Conservation (phyloP, 345 rosid species). For the Noccaea bulbosa region DNA sequence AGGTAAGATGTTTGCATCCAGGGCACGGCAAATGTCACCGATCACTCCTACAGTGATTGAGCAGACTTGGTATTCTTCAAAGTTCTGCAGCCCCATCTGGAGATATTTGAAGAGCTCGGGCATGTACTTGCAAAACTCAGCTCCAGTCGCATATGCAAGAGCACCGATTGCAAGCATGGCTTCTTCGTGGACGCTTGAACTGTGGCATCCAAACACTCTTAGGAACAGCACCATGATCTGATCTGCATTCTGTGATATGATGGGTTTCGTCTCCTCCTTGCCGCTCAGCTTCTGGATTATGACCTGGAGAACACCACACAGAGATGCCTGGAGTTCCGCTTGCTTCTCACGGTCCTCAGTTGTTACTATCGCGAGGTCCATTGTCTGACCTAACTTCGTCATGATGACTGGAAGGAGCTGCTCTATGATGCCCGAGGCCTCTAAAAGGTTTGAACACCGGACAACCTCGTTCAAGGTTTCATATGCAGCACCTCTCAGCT, state of each 20-base stretch:
- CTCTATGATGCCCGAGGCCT: conserved; percentile 63
- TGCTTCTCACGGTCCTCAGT: conserved; percentile 91
- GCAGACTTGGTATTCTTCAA: conserved; percentile 93
- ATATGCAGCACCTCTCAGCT: conserved; percentile 79
- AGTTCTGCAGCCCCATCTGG: conserved; percentile 91
- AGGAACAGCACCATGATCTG: conserved; percentile 86
- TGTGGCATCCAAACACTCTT: conserved; percentile 81
- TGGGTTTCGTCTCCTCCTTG: conserved; percentile 62
- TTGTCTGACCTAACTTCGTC: conserved; percentile 68
- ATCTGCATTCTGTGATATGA: conserved; percentile 72
- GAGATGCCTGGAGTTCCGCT: conserved; percentile 87
- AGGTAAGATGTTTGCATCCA: conserved; percentile 74
- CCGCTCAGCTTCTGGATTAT: conserved; percentile 85
- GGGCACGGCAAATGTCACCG: conserved; percentile 89
- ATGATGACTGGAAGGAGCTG: conserved; percentile 84
- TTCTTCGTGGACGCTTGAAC: conserved; percentile 97
- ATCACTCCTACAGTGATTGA: conserved; percentile 87
- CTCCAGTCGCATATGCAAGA: conserved; percentile 87
- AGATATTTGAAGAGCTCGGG: conserved; percentile 74
- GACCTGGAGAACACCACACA: conserved; percentile 94
- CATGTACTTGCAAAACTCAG: conserved; percentile 81
- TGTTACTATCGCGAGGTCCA: conserved; percentile 70
- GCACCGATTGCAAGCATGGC: conserved; percentile 99
- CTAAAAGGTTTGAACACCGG: conserved; percentile 72
- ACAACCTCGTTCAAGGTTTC: conserved; percentile 94